Percentiles rank a stretch among this genome's conserved stretches.
phyloP scores from a whole-genome alignment of 805 yeast genomes.

The Barnettozyma californica region DNA sequence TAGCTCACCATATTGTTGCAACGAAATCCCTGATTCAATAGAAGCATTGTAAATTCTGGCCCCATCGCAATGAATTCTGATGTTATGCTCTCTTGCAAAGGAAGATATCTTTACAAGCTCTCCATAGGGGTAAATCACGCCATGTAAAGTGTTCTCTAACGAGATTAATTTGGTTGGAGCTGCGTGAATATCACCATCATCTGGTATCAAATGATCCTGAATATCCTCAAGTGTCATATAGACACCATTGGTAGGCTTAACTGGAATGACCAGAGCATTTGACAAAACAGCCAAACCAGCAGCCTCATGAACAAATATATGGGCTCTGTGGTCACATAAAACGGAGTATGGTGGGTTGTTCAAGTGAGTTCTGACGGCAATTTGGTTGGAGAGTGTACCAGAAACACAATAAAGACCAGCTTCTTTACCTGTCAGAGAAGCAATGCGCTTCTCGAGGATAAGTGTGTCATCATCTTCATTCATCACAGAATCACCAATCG shows the following conservation, averaged over 20 bases:
- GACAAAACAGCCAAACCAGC: constrained; percentile 87
- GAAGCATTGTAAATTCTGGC: constrained; percentile 94
- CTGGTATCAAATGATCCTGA: constrained; percentile 50
- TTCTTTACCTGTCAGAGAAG: constrained; percentile 68
- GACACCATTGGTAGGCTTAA: constrained; percentile 68
- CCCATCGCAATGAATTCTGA: constrained; percentile 82
- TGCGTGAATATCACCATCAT: constrained; percentile 77
- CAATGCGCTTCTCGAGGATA: constrained; percentile 58
- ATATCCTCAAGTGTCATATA: constrained; percentile 81
- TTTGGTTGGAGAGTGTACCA: constrained; percentile 88
- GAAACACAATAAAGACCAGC: constrained; percentile 81
- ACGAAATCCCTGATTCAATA: constrained; percentile 48
- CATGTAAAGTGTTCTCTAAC: constrained; percentile 85
- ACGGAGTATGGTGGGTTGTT: constrained; percentile 82
- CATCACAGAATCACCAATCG: constrained; percentile 87
- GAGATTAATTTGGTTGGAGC: constrained; percentile 87
- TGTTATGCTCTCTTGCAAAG: constrained; percentile 57
- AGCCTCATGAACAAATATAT: constrained; percentile 79
- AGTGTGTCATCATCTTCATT: constrained; percentile 72
- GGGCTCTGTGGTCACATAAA: constrained; percentile 81
- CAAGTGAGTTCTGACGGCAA: constrained; percentile 72
- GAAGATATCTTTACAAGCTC: constrained; percentile 66
- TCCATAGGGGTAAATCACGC: constrained; percentile 72
- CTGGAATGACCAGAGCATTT: constrained; percentile 88
- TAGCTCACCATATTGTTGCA: constrained; percentile 63